phyloP scores from a whole-genome alignment of 306 rosid species.

The Sesbania bispinosa region DNA sequence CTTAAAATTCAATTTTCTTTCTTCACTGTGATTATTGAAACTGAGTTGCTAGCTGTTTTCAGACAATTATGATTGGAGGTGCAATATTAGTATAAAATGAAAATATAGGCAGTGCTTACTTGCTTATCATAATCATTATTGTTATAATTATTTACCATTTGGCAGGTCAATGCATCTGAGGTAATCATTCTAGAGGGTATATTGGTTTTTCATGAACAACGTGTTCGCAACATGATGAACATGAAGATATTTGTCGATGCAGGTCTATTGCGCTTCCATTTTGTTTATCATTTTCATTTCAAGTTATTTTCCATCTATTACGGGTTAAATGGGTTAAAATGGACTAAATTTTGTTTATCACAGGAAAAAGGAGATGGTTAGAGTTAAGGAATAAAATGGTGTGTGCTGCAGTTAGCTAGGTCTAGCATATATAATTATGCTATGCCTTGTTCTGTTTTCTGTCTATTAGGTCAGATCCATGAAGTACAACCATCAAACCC shows the following conservation, averaged over 20 bases:
- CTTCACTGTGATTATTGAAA: not conserved
- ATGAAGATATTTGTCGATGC: constrained; percentile 93
- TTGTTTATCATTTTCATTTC: constrained; percentile 9
- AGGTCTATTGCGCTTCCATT: constrained; percentile 46
- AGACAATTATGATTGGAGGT: not conserved
- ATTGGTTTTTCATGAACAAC: constrained; percentile 90
- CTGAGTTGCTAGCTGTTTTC: constrained; percentile 10
- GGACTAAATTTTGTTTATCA: not conserved
- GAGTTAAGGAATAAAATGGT: constrained; percentile 1
- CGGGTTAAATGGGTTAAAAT: not conserved
- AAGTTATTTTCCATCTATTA: not conserved
- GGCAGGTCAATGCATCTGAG: constrained; percentile 92
- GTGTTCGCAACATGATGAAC: constrained; percentile 80
- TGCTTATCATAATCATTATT: not conserved
- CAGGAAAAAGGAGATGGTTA: not conserved
- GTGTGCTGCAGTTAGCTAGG: not conserved
- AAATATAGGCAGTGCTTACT: not conserved
- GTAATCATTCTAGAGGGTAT: constrained; percentile 90
- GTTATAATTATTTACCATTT: not conserved
- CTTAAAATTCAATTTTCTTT: not conserved
- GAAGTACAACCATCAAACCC: constrained; percentile 1
- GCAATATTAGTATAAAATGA: not conserved
- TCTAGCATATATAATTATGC: not conserved
- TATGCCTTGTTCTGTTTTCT: constrained; percentile 11
- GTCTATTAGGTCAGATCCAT: not conserved